Conservation (phyloP, 805 yeast genomes). For the Komagataella phaffii region DNA sequence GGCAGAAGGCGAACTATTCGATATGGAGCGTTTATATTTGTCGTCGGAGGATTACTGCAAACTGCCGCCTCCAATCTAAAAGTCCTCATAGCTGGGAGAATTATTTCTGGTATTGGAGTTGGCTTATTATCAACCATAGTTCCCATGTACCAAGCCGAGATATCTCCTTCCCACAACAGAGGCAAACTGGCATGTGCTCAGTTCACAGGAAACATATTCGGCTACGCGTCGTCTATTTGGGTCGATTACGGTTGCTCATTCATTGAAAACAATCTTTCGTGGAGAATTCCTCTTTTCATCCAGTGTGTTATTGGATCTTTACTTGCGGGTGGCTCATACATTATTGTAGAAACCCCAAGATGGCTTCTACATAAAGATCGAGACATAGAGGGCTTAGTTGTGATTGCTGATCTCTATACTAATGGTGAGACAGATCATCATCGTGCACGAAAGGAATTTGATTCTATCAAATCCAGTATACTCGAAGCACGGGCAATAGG, state of each 20-base stretch:
- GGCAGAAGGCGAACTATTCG: constrained; percentile 73
- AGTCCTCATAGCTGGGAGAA: constrained; percentile 59
- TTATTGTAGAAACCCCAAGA: constrained; percentile 79
- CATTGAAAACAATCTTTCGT: constrained; percentile 44
- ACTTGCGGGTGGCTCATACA: constrained; percentile 56
- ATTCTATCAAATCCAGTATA: constrained; percentile 28
- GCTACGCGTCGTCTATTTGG: constrained; percentile 80
- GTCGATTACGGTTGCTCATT: constrained; percentile 67
- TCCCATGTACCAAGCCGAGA: constrained; percentile 81
- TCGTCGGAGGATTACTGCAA: constrained; percentile 65
- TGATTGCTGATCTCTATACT: constrained; percentile 19
- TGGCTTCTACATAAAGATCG: constrained; percentile 71
- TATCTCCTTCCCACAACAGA: constrained; percentile 76
- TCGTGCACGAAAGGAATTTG: constrained; percentile 25
- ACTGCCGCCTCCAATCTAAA: constrained; percentile 41
- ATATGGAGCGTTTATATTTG: constrained; percentile 62
- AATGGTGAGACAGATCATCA: constrained; percentile 8
- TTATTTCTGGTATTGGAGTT: constrained; percentile 76
- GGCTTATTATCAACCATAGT: constrained; percentile 76
- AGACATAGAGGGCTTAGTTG: constrained; percentile 37
- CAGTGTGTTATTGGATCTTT: constrained; percentile 62
- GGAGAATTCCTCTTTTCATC: constrained; percentile 70
- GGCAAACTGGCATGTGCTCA: constrained; percentile 81
- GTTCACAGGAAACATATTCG: constrained; percentile 75
- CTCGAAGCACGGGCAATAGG: constrained; percentile 20